Percentiles rank a stretch among this genome's conserved stretches.
These are phyloP conservation scores for Fusarium sp. DNA, from an alignment of 2,329 filamentous ascomycete species.

Conservation along the genomic window DNA sequence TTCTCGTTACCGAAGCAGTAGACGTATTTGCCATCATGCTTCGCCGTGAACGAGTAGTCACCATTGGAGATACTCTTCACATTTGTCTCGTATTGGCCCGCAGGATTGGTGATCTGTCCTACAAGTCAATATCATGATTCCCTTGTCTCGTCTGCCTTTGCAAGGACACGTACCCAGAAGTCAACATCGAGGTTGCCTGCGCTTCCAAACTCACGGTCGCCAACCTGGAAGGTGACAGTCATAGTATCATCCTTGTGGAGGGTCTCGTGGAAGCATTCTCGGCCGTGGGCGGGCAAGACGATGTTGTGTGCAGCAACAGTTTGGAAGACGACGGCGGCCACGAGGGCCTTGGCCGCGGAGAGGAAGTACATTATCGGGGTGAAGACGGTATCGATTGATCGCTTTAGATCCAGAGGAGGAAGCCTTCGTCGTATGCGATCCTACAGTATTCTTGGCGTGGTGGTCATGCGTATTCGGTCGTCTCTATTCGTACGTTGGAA, in stretches of 20 bases:
- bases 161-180: constrained; percentile 80
- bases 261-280: constrained; percentile 96
- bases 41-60: constrained; percentile 90
- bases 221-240: constrained; percentile 98
- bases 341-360: constrained; percentile 54
- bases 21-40: constrained; percentile 84
- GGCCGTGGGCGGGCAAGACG: constrained; percentile 88
- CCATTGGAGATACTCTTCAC: constrained; percentile 85
- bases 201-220: constrained; percentile 93
- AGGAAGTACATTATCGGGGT: constrained; percentile 44
- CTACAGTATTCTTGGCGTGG: constrained; percentile 13
- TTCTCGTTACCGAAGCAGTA: constrained; percentile 99
- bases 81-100: constrained; percentile 78
- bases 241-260: constrained; percentile 96
- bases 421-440: constrained; percentile 27
- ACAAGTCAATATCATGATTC: constrained; percentile 28
- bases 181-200: constrained; percentile 96
- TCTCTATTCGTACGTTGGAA: neutral
- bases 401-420: constrained; percentile 21
- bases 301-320: constrained; percentile 90
- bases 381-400: constrained; percentile 14
- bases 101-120: constrained; percentile 78
- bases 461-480: constrained; percentile 15
- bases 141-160: neutral
- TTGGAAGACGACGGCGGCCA: constrained; percentile 57